Conservation (phyloP, 1,284 basidiomycete species). For the Rhodotorula sp. region DNA sequence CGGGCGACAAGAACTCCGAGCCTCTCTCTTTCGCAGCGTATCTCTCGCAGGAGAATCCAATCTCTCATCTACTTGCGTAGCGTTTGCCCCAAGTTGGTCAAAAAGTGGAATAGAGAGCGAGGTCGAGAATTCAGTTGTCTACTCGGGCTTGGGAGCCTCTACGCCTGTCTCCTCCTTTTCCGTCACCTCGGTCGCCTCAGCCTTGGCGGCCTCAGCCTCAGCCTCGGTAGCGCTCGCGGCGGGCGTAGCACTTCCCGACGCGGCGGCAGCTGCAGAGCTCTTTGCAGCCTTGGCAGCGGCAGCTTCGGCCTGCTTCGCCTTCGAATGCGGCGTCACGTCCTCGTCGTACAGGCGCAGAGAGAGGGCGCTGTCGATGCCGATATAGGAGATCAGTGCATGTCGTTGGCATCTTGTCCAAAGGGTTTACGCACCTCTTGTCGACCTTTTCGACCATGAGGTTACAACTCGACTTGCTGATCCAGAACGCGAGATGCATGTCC, state of each 20-base stretch:
- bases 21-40: no score
- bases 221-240: not conserved
- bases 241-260: not conserved
- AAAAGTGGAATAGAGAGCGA: no score
- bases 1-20: no score
- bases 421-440: slow-evolving; percentile 69
- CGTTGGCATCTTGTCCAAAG: no score
- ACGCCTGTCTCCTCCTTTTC: slow-evolving; percentile 13
- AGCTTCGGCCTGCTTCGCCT: slow-evolving; percentile 4
- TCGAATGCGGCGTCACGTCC: slow-evolving; percentile 60
- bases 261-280: not conserved
- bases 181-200: slow-evolving; percentile 7
- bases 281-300: slow-evolving; percentile 2
- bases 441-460: slow-evolving; percentile 91
- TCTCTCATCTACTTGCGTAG: no score
- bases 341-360: slow-evolving; percentile 74
- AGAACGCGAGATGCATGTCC: slow-evolving; percentile 77
- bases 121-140: no score
- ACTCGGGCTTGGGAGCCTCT: not conserved
- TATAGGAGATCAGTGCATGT: not conserved
- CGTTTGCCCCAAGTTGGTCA: no score
- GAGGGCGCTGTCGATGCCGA: slow-evolving; percentile 58
- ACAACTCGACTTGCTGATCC: slow-evolving; percentile 82
- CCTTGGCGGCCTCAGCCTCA: slow-evolving; percentile 1
- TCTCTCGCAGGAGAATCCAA: no score